These are phyloP conservation scores for Bondarzewia mesenterica DNA, from an alignment of 1,284 basidiomycete species.

Conservation along the genomic window DNA sequence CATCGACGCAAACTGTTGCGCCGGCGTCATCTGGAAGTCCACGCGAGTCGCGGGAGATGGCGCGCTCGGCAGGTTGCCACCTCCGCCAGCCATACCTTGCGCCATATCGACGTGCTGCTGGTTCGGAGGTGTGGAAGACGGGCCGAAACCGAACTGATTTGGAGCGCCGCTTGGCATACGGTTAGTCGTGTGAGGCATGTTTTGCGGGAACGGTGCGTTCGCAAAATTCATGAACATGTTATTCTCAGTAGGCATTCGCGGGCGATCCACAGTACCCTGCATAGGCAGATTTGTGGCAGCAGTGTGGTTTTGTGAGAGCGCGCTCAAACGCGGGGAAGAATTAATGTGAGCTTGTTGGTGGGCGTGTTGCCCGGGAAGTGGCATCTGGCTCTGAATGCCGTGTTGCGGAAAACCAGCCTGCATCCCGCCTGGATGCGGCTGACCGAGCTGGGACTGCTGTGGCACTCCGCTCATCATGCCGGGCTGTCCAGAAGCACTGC, in stretches of 20 bases:
- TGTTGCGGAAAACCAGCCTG: conserved; percentile 22
- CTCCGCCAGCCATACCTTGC: conserved; percentile 18
- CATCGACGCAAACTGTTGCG: conserved; percentile 49
- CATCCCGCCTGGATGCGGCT: conserved; percentile 24
- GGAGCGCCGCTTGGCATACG: conserved; percentile 28
- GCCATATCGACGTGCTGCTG: conserved; percentile 28
- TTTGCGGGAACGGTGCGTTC: conserved; percentile 28
- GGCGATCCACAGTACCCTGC: conserved; percentile 18
- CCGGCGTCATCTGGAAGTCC: conserved; percentile 45
- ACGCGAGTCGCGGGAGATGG: conserved; percentile 26
- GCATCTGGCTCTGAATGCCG: conserved; percentile 32
- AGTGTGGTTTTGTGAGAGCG: conserved; percentile 20
- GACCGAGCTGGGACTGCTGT: conserved; percentile 30
- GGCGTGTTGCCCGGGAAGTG: conserved; percentile 8
- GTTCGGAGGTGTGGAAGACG: conserved; percentile 35
- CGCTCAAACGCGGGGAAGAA: conserved; percentile 30
- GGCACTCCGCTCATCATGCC: conserved; percentile 44
- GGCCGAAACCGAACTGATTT: conserved; percentile 31
- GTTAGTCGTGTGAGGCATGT: conserved; percentile 21
- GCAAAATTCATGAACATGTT: conserved; percentile 36
- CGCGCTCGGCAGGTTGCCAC: conserved; percentile 10
- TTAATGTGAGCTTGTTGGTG: conserved; percentile 25
- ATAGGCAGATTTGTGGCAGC: conserved; percentile 27
- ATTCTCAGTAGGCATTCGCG: conserved; percentile 37
- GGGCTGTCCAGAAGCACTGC: conserved; percentile 30